These are phyloP conservation scores for Metschnikowia lunata DNA, from an alignment of 805 yeast species.

Conservation along the genomic window DNA sequence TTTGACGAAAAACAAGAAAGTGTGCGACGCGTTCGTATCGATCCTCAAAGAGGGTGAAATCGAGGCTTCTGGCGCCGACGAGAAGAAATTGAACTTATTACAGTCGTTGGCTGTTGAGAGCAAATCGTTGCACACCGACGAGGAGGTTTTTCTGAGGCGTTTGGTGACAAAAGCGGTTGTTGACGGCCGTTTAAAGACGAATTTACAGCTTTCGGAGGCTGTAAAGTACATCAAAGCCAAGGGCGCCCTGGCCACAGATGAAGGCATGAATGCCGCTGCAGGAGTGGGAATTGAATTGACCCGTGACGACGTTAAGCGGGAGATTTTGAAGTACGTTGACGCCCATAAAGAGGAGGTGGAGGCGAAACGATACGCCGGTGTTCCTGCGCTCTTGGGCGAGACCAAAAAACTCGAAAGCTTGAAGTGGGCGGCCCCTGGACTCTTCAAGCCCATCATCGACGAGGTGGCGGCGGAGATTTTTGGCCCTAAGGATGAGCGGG, in stretches of 20 bases:
- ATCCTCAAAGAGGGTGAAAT: conserved; percentile 46
- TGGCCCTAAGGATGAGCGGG: conserved; percentile 97
- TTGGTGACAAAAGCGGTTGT: conserved; percentile 58
- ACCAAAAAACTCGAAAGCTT: conserved; percentile 68
- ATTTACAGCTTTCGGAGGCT: conserved; percentile 77
- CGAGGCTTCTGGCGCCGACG: conserved; percentile 42
- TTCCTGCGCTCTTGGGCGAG: conserved; percentile 73
- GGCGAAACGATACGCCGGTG: conserved; percentile 71
- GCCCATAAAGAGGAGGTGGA: conserved; percentile 55
- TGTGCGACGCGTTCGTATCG: conserved; percentile 61
- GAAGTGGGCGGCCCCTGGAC: conserved; percentile 89
- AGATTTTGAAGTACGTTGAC: conserved; percentile 57
- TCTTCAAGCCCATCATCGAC: conserved; percentile 86
- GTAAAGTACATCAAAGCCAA: conserved; percentile 62
- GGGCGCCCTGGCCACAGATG: conserved; percentile 41
- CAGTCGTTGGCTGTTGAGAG: conserved; percentile 74
- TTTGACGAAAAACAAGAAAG: conserved; percentile 80
- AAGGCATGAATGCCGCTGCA: conserved; percentile 51
- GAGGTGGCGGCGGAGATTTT: conserved; percentile 61
- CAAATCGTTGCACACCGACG: conserved; percentile 42
- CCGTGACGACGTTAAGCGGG: conserved; percentile 56
- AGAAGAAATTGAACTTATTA: conserved; percentile 56
- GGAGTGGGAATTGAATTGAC: conserved; percentile 81
- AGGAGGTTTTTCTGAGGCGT: conserved; percentile 38
- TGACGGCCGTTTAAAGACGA: conserved; percentile 58